Percentiles rank a stretch among this genome's conserved stretches.
Evolutionary conservation across 495 filamentous ascomycete species (phyloP).

Genomic region (Tetracladium setigerum): DNA sequence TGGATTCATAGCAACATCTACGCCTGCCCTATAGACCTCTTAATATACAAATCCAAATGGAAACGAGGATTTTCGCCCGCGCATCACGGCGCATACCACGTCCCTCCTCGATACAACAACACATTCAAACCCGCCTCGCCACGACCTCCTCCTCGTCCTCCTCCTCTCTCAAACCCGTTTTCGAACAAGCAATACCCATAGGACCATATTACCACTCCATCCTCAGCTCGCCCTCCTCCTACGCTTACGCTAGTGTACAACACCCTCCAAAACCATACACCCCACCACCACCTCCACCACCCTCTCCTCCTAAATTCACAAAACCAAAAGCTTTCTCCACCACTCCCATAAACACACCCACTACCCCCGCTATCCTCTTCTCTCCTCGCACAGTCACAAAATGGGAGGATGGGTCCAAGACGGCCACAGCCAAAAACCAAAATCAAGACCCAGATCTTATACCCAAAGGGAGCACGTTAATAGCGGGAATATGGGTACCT

Average conservation of each 20-base stretch:
- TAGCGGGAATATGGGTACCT: constrained; percentile 77
- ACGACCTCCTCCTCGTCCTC: constrained; percentile 8
- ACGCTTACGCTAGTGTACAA: neutral
- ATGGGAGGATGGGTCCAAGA: no score
- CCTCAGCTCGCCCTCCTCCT: constrained; percentile 11
- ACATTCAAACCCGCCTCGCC: neutral
- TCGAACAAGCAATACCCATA: constrained; percentile 20
- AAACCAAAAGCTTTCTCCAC: constrained; percentile 1
- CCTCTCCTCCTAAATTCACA: neutral
- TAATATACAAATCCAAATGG: constrained; percentile 10
- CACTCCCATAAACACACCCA: neutral
- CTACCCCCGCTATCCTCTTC: constrained; percentile 14
- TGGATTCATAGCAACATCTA: constrained; percentile 10
- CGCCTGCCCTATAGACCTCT: neutral
- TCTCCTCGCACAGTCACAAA: constrained; percentile 10
- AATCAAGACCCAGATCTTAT: constrained; percentile 48
- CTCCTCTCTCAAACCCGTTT: constrained; percentile 9
- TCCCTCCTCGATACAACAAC: no score
- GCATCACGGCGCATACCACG: constrained; percentile 10
- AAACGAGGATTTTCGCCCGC: constrained; percentile 16
- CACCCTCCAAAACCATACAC: constrained; percentile 3
- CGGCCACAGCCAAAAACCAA: constrained; percentile 45
- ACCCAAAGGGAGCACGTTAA: constrained; percentile 47
- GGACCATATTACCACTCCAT: constrained; percentile 20
- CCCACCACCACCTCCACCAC: constrained; percentile 12